A percentile compares a stretch with the other conserved stretches of the same genome.
These are phyloP conservation scores for Oryza coarctata DNA, from an alignment of 176 grass and related monocot species.

Conservation along the genomic window DNA sequence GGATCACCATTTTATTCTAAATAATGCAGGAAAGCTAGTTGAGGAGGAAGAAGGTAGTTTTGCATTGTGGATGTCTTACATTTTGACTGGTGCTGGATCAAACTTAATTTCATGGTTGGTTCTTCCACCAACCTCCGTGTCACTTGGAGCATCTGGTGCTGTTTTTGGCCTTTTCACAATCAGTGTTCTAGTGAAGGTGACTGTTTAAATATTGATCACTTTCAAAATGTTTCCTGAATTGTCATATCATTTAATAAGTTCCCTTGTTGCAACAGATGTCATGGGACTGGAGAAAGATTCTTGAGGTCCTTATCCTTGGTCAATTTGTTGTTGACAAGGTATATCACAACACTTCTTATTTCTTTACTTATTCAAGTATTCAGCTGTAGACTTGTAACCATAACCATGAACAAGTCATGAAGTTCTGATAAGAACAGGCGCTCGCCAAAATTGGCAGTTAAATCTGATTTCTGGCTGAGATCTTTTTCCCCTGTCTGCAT, in stretches of 20 bases:
- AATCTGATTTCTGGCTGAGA: background rate
- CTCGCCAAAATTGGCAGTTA: background rate
- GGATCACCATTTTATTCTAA: slow-evolving; percentile 23
- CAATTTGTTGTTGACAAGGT: slow-evolving; percentile 99
- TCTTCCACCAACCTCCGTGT: slow-evolving; percentile 74
- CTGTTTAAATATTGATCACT: background rate
- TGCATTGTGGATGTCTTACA: slow-evolving; percentile 95
- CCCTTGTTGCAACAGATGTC: slow-evolving; percentile 70
- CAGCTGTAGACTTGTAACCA: background rate
- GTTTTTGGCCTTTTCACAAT: slow-evolving; percentile 99
- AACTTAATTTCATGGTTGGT: slow-evolving; percentile 90
- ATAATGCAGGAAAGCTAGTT: slow-evolving; percentile 85
- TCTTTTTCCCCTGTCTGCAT: background rate
- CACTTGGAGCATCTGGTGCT: slow-evolving; percentile 91
- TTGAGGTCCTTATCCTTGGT: slow-evolving; percentile 92
- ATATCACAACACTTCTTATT: slow-evolving; percentile 22
- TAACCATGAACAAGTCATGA: too few species aligned
- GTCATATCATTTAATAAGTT: background rate
- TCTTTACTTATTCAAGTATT: background rate
- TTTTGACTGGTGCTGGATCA: slow-evolving; percentile 89
- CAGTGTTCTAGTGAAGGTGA: slow-evolving; percentile 98
- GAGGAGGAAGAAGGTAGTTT: slow-evolving; percentile 94
- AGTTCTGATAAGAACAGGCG: background rate
- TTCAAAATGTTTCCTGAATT: slow-evolving; percentile 11
- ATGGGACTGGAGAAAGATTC: slow-evolving; percentile 99